Percentiles rank a stretch among this genome's conserved stretches.
Evolutionary conservation across 2,329 filamentous ascomycete species (phyloP).

Genomic region (Scleromitrula shiraiana): DNA sequence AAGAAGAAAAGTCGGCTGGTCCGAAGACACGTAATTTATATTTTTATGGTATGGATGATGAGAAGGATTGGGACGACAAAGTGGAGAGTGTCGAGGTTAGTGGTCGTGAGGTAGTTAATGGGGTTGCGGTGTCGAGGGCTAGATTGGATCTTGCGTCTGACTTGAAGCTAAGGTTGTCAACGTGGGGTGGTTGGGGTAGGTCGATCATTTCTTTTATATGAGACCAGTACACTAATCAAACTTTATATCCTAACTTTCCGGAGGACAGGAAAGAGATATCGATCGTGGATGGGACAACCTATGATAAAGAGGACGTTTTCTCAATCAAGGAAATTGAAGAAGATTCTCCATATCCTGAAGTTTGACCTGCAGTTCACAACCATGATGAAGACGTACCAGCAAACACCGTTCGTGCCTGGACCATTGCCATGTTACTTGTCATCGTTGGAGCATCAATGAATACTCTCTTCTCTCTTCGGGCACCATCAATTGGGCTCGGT

Average conservation of each 20-base stretch:
- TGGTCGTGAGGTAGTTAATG: not conserved
- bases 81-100: not conserved
- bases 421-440: conserved; percentile 39
- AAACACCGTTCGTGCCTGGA: conserved; percentile 59
- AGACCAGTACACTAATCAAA: too few relatives aligned
- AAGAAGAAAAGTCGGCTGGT: not conserved
- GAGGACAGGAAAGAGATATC: not conserved
- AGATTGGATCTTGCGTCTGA: not conserved
- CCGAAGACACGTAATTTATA: not conserved
- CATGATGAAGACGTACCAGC: conserved; percentile 58
- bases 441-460: conserved; percentile 18
- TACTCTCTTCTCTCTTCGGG: conserved; percentile 19
- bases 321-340: conserved; percentile 7
- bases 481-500: conserved; percentile 34
- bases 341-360: conserved; percentile 28
- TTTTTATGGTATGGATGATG: not conserved
- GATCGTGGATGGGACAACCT: not conserved
- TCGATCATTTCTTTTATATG: too few relatives aligned
- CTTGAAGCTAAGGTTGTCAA: not conserved
- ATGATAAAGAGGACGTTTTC: not conserved
- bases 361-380: conserved; percentile 50
- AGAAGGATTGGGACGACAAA: not conserved
- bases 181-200: too few relatives aligned
- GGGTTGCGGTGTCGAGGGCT: not conserved
- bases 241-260: not conserved